Evolutionary conservation across 2,329 filamentous ascomycete species (phyloP).

Genomic region (Rhynchosporium graminicola): DNA sequence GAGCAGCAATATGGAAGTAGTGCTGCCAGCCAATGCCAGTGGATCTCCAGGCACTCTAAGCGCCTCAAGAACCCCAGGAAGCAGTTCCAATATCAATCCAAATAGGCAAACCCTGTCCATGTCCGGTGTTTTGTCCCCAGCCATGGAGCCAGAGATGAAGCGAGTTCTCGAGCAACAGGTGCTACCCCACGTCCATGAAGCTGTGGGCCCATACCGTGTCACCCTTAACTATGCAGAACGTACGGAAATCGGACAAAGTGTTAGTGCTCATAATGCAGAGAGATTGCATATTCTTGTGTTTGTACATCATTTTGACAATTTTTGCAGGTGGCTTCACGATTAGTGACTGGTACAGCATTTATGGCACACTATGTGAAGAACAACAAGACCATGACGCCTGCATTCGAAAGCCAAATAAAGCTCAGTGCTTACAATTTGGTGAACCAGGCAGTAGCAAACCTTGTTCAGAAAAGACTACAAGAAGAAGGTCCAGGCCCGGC

Average conservation of each 20-base stretch:
- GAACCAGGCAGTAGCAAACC: conserved; percentile 10
- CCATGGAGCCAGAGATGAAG: conserved; percentile 9
- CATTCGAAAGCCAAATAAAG: conserved; percentile 2
- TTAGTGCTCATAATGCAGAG: conserved; percentile 2
- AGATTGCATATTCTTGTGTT: neutral
- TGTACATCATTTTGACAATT: neutral
- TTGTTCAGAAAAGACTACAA: neutral
- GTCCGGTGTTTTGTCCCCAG: neutral
- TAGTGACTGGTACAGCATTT: conserved; percentile 9
- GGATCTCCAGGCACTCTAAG: neutral
- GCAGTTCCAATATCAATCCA: neutral
- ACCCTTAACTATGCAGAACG: conserved; percentile 18
- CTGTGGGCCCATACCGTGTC: conserved; percentile 14
- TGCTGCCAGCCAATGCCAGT: neutral
- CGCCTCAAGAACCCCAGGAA: neutral
- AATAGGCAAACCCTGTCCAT: neutral
- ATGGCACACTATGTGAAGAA: conserved; percentile 3
- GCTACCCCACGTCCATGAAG: conserved; percentile 23
- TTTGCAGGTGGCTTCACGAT: conserved; percentile 9
- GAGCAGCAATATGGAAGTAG: neutral
- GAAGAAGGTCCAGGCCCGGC: neutral
- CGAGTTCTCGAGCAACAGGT: conserved; percentile 20
- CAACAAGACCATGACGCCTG: conserved; percentile 5
- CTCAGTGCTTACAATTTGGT: conserved; percentile 7
- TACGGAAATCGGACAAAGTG: conserved; percentile 21